Conservation (phyloP, 148 eudicot genomes). For the Camellia japonica region DNA sequence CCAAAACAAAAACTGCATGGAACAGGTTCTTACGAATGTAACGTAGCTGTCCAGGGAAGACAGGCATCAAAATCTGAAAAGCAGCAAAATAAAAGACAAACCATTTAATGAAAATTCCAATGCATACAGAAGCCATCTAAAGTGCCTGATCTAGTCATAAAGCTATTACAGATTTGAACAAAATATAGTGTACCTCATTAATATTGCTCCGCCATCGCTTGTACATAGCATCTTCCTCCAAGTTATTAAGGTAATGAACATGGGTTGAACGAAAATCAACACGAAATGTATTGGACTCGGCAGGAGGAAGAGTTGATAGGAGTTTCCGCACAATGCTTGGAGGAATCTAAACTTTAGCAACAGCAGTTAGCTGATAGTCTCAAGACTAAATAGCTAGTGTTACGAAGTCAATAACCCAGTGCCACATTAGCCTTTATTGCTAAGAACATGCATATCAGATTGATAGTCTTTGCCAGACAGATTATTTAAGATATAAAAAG, state of each 20-base stretch:
- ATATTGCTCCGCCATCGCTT: conserved; percentile 92
- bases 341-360: conserved; percentile 63
- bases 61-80: conserved; percentile 91
- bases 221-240: conserved; percentile 90
- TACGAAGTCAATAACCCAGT: neutral
- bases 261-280: conserved; percentile 89
- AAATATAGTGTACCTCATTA: conserved; percentile 62
- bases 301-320: conserved; percentile 65
- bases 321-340: conserved; percentile 58
- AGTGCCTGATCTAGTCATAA: neutral
- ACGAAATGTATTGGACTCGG: conserved; percentile 74
- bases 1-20: conserved; percentile 83
- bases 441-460: conserved; percentile 5
- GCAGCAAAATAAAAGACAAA: conserved; percentile 12
- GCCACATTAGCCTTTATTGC: neutral
- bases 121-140: neutral
- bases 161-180: neutral
- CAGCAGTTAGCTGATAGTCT: conserved; percentile 4
- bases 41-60: conserved; percentile 94
- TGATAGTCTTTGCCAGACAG: neutral
- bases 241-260: conserved; percentile 91
- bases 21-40: conserved; percentile 91
- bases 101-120: conserved; percentile 4
- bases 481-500: neutral
- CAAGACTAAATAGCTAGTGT: conserved; percentile 5